phyloP scores from a whole-genome alignment of 2,329 filamentous ascomycete genomes.

The Geosmithia flava region DNA sequence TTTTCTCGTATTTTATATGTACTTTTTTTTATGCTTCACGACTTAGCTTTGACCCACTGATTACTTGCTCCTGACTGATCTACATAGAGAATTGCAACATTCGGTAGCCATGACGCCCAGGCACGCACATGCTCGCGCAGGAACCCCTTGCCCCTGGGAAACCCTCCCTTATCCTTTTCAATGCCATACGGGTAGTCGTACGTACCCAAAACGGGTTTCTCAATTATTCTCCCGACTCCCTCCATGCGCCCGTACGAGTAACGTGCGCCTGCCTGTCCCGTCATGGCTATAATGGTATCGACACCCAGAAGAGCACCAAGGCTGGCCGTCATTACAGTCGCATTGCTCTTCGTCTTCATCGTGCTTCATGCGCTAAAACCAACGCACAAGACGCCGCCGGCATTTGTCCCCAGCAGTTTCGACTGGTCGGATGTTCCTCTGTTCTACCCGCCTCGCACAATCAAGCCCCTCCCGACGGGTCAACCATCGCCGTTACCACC shows the following conservation, averaged over 20 bases:
- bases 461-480: conserved; percentile 4
- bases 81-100: background rate
- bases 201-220: background rate
- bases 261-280: background rate
- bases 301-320: background rate
- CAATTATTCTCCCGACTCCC: background rate
- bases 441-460: conserved; percentile 4
- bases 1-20: background rate
- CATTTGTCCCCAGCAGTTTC: conserved; percentile 1
- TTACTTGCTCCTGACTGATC: background rate
- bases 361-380: background rate
- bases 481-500: conserved; percentile 1
- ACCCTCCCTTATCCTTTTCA: background rate
- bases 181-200: background rate
- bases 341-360: background rate
- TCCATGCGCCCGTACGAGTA: background rate
- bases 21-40: background rate
- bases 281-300: background rate
- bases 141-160: background rate
- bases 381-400: background rate
- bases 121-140: background rate
- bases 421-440: conserved; percentile 3
- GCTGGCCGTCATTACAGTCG: background rate
- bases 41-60: background rate
- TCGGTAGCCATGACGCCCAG: background rate